Percentiles rank a stretch among this genome's conserved stretches.
phyloP scores from a whole-genome alignment of 2,329 filamentous ascomycete genomes.

The Ophiostoma himal-ulmi region DNA sequence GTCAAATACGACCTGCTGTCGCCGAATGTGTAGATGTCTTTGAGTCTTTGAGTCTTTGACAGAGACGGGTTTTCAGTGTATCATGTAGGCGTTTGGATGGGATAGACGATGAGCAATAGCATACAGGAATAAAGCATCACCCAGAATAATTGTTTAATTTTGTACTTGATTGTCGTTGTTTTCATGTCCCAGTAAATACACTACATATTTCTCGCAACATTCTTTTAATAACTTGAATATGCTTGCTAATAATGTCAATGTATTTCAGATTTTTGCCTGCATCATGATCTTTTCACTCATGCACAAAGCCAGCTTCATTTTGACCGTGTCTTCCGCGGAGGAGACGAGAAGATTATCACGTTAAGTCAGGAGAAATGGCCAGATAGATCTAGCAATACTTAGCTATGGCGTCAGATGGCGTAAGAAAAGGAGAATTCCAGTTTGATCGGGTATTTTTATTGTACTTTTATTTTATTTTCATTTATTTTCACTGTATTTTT shows the following conservation, averaged over 20 bases:
- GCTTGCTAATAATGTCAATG: no score
- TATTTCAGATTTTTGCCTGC: no score
- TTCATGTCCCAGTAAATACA: no score
- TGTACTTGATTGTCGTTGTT: no score
- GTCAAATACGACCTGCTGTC: constrained; percentile 87
- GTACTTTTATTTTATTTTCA: not conserved
- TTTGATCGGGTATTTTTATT: not conserved
- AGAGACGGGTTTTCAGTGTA: not conserved
- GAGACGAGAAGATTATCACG: not conserved
- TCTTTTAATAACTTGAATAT: no score
- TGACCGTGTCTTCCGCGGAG: not conserved
- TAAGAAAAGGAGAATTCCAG: not conserved
- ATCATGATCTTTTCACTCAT: not conserved
- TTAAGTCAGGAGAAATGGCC: no score
- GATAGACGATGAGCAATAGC: not conserved
- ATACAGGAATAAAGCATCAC: not conserved
- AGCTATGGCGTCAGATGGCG: not conserved
- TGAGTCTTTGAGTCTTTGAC: no score
- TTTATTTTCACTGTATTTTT: not conserved
- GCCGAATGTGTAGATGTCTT: constrained; percentile 63
- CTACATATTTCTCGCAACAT: no score
- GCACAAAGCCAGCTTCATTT: not conserved
- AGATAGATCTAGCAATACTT: not conserved
- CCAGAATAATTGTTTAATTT: no score
- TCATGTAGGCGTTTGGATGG: not conserved